phyloP scores from a whole-genome alignment of 441 rosid genomes.

The Pelargonium myrrhifolium region DNA sequence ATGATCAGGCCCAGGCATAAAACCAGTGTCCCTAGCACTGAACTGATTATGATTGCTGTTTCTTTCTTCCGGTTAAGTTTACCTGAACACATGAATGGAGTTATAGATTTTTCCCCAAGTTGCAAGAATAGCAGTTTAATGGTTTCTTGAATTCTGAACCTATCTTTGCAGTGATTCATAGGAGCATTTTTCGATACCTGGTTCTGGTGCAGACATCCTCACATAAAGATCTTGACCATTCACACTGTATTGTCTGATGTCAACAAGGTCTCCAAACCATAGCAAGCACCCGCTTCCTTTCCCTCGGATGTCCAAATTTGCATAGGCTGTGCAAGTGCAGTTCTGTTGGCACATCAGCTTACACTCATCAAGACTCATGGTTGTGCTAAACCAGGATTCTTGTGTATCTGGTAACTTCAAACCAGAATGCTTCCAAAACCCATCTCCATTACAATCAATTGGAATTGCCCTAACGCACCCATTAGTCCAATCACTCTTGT shows the following conservation, averaged over 20 bases:
- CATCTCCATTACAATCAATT: constrained; percentile 39
- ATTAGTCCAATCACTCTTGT: constrained; percentile 50
- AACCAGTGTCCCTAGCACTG: not conserved
- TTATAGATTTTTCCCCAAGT: too few species aligned
- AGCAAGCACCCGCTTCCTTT: constrained; percentile 60
- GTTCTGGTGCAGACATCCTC: constrained; percentile 45
- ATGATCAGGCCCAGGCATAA: not conserved
- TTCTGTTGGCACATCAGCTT: constrained; percentile 34
- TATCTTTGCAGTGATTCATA: too few species aligned
- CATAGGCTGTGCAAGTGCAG: constrained; percentile 68
- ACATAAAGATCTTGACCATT: constrained; percentile 56
- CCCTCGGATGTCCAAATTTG: constrained; percentile 36
- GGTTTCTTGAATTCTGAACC: not conserved
- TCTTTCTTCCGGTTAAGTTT: not conserved
- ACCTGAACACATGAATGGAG: not conserved
- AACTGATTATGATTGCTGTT: not conserved
- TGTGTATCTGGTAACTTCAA: constrained; percentile 67
- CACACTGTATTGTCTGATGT: constrained; percentile 36
- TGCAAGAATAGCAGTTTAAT: constrained; percentile 9
- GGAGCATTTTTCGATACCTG: constrained; percentile 21
- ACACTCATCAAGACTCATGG: constrained; percentile 43
- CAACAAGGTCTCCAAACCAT: constrained; percentile 51
- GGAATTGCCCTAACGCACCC: constrained; percentile 57
- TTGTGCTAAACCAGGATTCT: constrained; percentile 33
- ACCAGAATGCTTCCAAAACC: constrained; percentile 42